A percentile compares a stretch with the other conserved stretches of the same genome.
Evolutionary conservation across 2,329 filamentous ascomycete genomes (phyloP).

Genomic region (Pyrenophora tritici-repentis): DNA sequence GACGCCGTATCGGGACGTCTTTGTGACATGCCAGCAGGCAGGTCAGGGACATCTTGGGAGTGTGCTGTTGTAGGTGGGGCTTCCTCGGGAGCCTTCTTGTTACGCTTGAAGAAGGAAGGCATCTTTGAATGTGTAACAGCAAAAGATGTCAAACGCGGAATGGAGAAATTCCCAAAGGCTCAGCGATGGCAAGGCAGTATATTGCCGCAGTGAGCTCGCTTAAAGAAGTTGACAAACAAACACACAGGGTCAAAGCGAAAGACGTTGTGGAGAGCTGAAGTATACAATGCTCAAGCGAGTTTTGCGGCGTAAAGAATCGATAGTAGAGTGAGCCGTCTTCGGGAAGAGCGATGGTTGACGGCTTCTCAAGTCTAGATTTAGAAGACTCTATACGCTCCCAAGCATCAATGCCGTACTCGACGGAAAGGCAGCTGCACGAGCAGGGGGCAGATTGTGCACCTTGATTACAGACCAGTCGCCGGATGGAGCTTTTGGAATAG

Average conservation of each 20-base stretch:
- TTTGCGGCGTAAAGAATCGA: slow-evolving; percentile 12
- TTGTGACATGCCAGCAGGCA: slow-evolving; percentile 11
- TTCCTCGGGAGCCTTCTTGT: slow-evolving; percentile 9
- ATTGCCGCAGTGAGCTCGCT: slow-evolving; percentile 9
- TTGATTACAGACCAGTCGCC: slow-evolving; percentile 4
- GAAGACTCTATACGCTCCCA: slow-evolving; percentile 6
- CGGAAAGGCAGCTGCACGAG: slow-evolving; percentile 7
- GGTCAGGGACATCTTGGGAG: slow-evolving; percentile 9
- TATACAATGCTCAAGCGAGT: slow-evolving; percentile 12
- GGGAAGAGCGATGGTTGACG: slow-evolving; percentile 8
- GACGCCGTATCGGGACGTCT: slow-evolving; percentile 4
- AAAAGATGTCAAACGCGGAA: neutral
- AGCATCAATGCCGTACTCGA: slow-evolving; percentile 3
- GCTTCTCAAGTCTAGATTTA: slow-evolving; percentile 12
- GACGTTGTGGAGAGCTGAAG: slow-evolving; percentile 12
- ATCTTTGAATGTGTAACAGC: neutral
- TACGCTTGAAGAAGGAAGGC: slow-evolving; percentile 14
- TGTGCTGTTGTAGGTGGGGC: neutral
- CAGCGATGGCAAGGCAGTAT: slow-evolving; percentile 10
- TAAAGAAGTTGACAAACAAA: slow-evolving; percentile 2
- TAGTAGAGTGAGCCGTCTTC: slow-evolving; percentile 11
- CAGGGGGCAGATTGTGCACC: slow-evolving; percentile 8
- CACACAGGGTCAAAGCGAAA: neutral
- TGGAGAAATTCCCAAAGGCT: neutral
- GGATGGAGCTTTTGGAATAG: slow-evolving; percentile 1